A percentile compares a stretch with the other conserved stretches of the same genome.
These are phyloP conservation scores for Immersiella caudata DNA, from an alignment of 495 filamentous ascomycete genomes.

Conservation along the genomic window DNA sequence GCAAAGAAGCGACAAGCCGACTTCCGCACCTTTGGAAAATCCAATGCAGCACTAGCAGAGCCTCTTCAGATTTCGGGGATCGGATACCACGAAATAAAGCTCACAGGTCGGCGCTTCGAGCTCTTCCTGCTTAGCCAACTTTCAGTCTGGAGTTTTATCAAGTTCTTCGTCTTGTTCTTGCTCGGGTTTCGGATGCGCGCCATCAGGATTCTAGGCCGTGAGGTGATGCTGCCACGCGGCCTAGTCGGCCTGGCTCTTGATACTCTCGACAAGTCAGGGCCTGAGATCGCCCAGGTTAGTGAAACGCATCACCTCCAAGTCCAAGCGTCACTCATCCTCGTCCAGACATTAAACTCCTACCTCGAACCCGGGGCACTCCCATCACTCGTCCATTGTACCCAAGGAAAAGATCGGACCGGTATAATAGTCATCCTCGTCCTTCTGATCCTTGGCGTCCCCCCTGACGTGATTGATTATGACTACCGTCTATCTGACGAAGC, in stretches of 20 bases:
- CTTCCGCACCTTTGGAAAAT: conserved; percentile 42
- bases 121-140: conserved; percentile 66
- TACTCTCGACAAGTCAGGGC: conserved; percentile 62
- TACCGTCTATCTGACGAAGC: conserved; percentile 63
- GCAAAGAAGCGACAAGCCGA: conserved; percentile 62
- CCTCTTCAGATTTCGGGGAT: conserved; percentile 62
- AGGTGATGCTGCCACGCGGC: conserved; percentile 70
- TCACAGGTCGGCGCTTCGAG: conserved; percentile 75
- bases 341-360: conserved; percentile 39
- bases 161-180: conserved; percentile 60
- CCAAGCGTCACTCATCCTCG: not conserved
- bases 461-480: conserved; percentile 62
- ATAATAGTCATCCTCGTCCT: conserved; percentile 67
- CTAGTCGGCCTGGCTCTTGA: conserved; percentile 67
- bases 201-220: conserved; percentile 63
- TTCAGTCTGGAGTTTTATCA: conserved; percentile 67
- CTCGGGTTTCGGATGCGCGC: conserved; percentile 69
- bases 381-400: conserved; percentile 76
- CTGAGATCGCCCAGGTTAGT: conserved; percentile 60
- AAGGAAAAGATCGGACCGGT: conserved; percentile 87
- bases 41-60: conserved; percentile 47
- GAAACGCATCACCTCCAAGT: conserved; percentile 1
- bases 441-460: conserved; percentile 59
- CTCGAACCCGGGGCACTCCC: conserved; percentile 54
- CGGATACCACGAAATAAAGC: conserved; percentile 63